These are phyloP conservation scores for Hansenula sp. DNA, from an alignment of 1,139 yeast species.

Conservation along the genomic window DNA sequence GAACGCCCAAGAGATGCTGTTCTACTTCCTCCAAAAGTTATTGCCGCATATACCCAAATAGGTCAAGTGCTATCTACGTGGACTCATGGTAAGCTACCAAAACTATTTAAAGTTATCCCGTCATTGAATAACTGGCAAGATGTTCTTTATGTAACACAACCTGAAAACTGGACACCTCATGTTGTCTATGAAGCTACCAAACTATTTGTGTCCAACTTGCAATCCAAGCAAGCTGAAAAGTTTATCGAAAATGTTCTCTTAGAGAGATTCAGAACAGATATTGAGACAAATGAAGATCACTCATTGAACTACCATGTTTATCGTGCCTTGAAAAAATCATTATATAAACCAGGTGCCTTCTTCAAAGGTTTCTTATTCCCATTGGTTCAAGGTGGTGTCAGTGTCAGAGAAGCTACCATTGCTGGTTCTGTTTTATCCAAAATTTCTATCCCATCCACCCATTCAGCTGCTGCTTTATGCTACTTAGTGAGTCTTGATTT, in stretches of 20 bases:
- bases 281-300: constrained; percentile 66
- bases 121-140: constrained; percentile 94
- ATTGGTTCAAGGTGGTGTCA: constrained; percentile 76
- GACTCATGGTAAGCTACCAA: constrained; percentile 94
- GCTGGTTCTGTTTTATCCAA: constrained; percentile 89
- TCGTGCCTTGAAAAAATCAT: constrained; percentile 84
- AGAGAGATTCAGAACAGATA: constrained; percentile 80
- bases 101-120: constrained; percentile 91
- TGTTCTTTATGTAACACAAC: constrained; percentile 86
- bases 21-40: constrained; percentile 89
- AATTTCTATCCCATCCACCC: constrained; percentile 90
- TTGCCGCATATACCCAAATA: constrained; percentile 88
- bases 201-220: constrained; percentile 84
- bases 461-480: constrained; percentile 92
- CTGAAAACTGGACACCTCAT: constrained; percentile 94
- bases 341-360: constrained; percentile 96
- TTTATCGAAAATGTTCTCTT: constrained; percentile 73
- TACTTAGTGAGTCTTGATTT: constrained; percentile 82
- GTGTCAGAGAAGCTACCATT: constrained; percentile 91
- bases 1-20: constrained; percentile 45
- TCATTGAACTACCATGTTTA: constrained; percentile 85
- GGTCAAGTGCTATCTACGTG: constrained; percentile 87
- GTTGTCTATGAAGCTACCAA: constrained; percentile 95
- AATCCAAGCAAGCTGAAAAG: constrained; percentile 83
- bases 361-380: constrained; percentile 96